Conservation (phyloP, 2,329 filamentous ascomycete genomes). For the Pestalotiopsis sp. region DNA sequence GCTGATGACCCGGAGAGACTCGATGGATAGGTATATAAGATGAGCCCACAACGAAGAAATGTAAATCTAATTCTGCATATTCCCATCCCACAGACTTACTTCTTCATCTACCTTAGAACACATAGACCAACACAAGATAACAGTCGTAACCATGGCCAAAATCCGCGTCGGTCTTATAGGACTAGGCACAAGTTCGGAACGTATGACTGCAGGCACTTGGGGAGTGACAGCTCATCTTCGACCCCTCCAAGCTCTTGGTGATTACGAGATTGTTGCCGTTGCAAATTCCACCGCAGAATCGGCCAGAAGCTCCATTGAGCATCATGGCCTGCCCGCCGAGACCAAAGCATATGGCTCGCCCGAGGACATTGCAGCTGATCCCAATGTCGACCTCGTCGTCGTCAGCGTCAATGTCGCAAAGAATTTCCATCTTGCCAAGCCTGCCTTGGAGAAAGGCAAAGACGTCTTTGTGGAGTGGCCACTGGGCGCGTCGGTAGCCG, state of each 20-base stretch:
- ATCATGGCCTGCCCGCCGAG: slow-evolving; percentile 35
- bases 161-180: slow-evolving; percentile 29
- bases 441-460: slow-evolving; percentile 46
- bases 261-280: slow-evolving; percentile 51
- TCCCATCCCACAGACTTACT: neutral
- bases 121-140: neutral
- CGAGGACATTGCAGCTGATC: slow-evolving; percentile 44
- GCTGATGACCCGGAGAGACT: neutral
- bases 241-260: slow-evolving; percentile 31
- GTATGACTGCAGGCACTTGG: slow-evolving; percentile 30
- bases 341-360: slow-evolving; percentile 43
- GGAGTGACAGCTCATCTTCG: slow-evolving; percentile 39
- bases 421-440: slow-evolving; percentile 43
- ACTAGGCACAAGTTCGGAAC: slow-evolving; percentile 15
- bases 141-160: slow-evolving; percentile 28
- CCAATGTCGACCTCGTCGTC: slow-evolving; percentile 49
- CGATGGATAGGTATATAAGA: neutral
- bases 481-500: slow-evolving; percentile 38
- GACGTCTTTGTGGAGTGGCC: slow-evolving; percentile 55
- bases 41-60: neutral
- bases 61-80: neutral
- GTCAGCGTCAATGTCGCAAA: slow-evolving; percentile 43
- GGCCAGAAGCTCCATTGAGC: slow-evolving; percentile 41
- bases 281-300: slow-evolving; percentile 48
- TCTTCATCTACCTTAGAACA: too few relatives aligned